Base-by-base conservation (phyloP, 2,329 filamentous ascomycete genomes). In the Diaporthe vaccinii region DNA sequence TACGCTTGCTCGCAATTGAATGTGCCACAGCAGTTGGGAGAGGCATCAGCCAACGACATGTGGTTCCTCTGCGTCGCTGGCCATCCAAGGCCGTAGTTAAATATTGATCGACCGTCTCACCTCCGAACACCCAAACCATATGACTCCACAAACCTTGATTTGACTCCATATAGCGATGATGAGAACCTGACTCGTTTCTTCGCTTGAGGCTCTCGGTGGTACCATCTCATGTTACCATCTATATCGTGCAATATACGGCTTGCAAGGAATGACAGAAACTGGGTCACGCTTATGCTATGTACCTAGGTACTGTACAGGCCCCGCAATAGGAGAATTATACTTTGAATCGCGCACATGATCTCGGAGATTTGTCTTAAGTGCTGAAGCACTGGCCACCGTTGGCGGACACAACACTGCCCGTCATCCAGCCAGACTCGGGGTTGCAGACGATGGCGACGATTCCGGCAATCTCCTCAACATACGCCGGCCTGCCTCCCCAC, bases 401-500 rank as follows among this genome's bases (percentile, higher is more conserved):
- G 5, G 78, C 78, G n/a, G 76, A 78, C 5, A 79, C 76, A 17
- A 79, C 76, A 46, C 77, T 78, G 12, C 78, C 78, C n/a, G 78
- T 79, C 51, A 75, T 78, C 77, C 78, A 79, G n/a, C 72, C 77
- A 1, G 76, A 76, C 75, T 78, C 78, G 2, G 72, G 73, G n/a
- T 75, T 78, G 67, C 78, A 79, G 20, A 79, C 49, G 72, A 79
- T 78, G 39, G 74, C 78, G 10, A 79, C 75, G 1, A 75, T 68
- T 20, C 76, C 78, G 31, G 78, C 78, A 25, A 79, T 78, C 76
- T 79, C 78, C 62, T 88, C 86, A 14, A 91, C 89, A 80, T 93
- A 93, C 5, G 86, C 92, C 5, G 87, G 87, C 74, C 88, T 86
- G 51, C 86, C 83, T 0, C 85, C 85, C 36, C 86, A 87, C 84